Evolutionary conservation across 129 eudicot genomes (phyloP).

Genomic region (Cynara cardunculus): DNA sequence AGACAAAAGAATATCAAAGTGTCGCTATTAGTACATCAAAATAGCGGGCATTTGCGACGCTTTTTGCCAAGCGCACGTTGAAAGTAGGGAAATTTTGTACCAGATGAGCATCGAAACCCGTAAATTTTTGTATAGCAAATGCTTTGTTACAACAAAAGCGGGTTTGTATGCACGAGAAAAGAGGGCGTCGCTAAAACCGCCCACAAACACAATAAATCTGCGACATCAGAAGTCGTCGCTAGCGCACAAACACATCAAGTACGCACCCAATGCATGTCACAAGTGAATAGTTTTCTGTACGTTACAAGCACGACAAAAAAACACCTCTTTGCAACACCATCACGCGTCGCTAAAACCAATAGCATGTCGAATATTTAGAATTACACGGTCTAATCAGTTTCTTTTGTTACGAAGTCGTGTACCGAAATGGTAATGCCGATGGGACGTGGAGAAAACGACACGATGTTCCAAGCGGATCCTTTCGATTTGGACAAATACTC

Average conservation of each 20-base stretch:
- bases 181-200: background rate
- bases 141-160: background rate
- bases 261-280: background rate
- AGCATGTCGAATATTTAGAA: background rate
- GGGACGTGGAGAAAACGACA: conserved; percentile 35
- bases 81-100: background rate
- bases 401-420: conserved; percentile 22
- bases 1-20: background rate
- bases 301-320: background rate
- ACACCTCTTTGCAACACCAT: background rate
- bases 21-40: background rate
- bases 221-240: background rate
- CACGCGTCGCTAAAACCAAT: background rate
- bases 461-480: conserved; percentile 35
- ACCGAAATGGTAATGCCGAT: conserved; percentile 42
- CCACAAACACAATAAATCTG: background rate
- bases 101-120: background rate
- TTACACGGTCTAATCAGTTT: background rate
- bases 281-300: background rate
- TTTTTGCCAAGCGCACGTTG: background rate
- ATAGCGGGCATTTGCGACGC: background rate
- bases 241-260: background rate
- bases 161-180: background rate
- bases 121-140: background rate
- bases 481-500: conserved; percentile 24